Evolutionary conservation across 2,329 filamentous ascomycete genomes (phyloP).

Genomic region (Fusarium chaquense): DNA sequence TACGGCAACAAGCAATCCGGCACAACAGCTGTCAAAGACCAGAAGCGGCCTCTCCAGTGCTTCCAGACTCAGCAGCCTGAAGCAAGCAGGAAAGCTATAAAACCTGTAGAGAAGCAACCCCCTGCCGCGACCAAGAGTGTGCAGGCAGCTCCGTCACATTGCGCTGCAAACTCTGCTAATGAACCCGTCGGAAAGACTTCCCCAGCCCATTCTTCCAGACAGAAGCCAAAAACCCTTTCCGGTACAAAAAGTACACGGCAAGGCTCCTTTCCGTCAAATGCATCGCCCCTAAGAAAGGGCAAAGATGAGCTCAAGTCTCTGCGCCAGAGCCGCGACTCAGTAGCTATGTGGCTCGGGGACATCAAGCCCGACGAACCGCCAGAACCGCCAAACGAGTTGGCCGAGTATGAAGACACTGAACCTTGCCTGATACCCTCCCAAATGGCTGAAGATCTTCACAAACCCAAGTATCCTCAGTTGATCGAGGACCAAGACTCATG

Average conservation of each 20-base stretch:
- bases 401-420: not conserved
- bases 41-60: not conserved
- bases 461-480: not conserved
- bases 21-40: not conserved
- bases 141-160: not conserved
- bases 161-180: not conserved
- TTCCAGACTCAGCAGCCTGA: not conserved
- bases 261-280: not conserved
- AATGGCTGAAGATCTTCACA: not conserved
- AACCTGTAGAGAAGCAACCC: not conserved
- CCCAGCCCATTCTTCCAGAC: not conserved
- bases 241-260: not conserved
- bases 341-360: slow-evolving; percentile 18
- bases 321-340: not conserved
- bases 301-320: not conserved
- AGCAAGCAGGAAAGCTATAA: not conserved
- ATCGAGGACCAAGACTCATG: not conserved
- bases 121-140: not conserved
- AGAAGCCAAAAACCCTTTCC: not conserved
- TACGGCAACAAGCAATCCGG: slow-evolving; percentile 36
- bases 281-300: not conserved
- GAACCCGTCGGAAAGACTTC: not conserved
- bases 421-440: not conserved
- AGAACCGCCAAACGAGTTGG: not conserved
- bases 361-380: not conserved